phyloP scores from a whole-genome alignment of 2,329 filamentous ascomycete genomes.

The Calonectria crousiana region DNA sequence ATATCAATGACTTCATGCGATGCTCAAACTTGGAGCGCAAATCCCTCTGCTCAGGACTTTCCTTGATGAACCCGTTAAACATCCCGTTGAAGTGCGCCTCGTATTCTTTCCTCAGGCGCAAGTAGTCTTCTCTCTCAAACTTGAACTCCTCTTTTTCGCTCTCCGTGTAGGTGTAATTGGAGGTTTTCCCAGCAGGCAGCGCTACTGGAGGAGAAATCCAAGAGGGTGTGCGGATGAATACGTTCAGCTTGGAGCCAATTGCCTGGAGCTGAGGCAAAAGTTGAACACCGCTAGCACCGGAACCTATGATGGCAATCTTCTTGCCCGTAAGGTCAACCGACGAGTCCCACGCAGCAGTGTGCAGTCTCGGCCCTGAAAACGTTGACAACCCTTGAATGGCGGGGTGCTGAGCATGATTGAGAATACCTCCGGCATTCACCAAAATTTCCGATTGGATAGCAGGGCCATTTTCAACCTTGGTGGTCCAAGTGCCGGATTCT shows the following conservation, averaged over 20 bases:
- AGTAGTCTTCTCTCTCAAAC: conserved; percentile 16
- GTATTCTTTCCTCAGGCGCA: conserved; percentile 48
- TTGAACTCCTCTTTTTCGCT: conserved; percentile 27
- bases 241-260: conserved; percentile 52
- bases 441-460: conserved; percentile 30
- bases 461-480: conserved; percentile 35
- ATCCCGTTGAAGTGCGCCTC: conserved; percentile 55
- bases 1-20: conserved; percentile 31
- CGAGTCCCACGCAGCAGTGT: conserved; percentile 59
- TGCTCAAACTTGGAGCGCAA: conserved; percentile 26
- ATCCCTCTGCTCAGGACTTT: conserved; percentile 33
- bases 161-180: conserved; percentile 28
- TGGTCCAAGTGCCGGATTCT: conserved; percentile 48
- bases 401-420: conserved; percentile 58
- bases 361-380: conserved; percentile 60
- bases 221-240: conserved; percentile 60
- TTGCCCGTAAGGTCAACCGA: conserved; percentile 50
- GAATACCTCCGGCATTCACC: conserved; percentile 36
- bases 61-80: conserved; percentile 55
- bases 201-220: conserved; percentile 55
- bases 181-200: conserved; percentile 7
- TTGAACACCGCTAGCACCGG: conserved; percentile 52
- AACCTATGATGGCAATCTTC: conserved; percentile 53
- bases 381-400: conserved; percentile 59
- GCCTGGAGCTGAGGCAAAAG: conserved; percentile 57